Evolutionary conservation across 371 early-diverging fungal genomes (phyloP).

Genomic region (Rhizopus stolonifer): DNA sequence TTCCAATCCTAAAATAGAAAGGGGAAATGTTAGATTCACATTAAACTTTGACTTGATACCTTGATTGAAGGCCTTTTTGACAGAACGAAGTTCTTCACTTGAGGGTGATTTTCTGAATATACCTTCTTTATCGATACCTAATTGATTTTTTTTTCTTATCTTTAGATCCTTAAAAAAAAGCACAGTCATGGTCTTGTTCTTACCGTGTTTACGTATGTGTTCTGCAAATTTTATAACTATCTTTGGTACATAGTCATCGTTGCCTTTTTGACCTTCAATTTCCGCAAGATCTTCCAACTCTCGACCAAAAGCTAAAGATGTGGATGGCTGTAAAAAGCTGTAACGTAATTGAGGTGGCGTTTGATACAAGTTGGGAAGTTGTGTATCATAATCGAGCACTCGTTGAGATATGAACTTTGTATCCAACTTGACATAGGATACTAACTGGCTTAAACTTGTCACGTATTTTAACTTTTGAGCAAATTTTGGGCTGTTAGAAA

Average conservation of each 20-base stretch:
- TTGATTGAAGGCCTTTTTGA: constrained; percentile 69
- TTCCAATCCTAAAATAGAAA: constrained; percentile 29
- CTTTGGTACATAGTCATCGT: constrained; percentile 31
- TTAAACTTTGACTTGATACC: constrained; percentile 28
- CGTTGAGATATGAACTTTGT: constrained; percentile 78
- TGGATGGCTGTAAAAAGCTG: constrained; percentile 7
- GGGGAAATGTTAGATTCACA: not conserved
- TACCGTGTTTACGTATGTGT: constrained; percentile 37
- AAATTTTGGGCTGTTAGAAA: constrained; percentile 82
- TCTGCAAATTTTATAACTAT: constrained; percentile 30
- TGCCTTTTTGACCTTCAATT: constrained; percentile 15
- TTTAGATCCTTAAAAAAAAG: not conserved
- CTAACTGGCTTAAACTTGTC: constrained; percentile 69
- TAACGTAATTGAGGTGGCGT: not conserved
- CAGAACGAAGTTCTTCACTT: constrained; percentile 48
- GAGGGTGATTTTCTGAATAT: constrained; percentile 87
- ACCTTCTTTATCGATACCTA: constrained; percentile 83
- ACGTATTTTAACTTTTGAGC: constrained; percentile 84
- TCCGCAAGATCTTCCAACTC: constrained; percentile 33
- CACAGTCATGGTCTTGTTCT: not conserved
- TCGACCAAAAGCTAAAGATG: constrained; percentile 41
- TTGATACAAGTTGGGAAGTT: constrained; percentile 8
- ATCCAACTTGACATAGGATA: constrained; percentile 63
- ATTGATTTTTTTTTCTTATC: not conserved
- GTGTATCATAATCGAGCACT: constrained; percentile 65